phyloP scores from a whole-genome alignment of 1,284 basidiomycete species.

The Athelia psychrophila region DNA sequence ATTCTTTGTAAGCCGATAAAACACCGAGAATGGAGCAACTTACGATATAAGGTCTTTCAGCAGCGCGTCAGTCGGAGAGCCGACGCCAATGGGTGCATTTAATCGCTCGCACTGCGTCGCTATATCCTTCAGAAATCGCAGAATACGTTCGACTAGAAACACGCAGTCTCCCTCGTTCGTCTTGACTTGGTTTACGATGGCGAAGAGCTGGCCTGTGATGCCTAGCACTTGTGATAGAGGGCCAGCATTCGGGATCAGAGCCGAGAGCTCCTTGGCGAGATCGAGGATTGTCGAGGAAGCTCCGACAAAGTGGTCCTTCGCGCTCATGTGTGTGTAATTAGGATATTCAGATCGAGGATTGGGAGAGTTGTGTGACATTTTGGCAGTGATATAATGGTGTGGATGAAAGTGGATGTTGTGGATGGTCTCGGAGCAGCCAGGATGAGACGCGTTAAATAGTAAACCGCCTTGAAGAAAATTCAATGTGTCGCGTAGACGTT shows the following conservation, averaged over 20 bases:
- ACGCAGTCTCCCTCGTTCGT: not conserved
- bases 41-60: too few relatives aligned
- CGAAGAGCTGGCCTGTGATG: not conserved
- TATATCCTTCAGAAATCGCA: not conserved
- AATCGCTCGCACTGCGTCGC: not conserved
- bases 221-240: not conserved
- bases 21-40: too few relatives aligned
- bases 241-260: not conserved
- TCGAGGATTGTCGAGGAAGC: not conserved
- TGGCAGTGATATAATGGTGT: too few relatives aligned
- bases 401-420: too few relatives aligned
- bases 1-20: too few relatives aligned
- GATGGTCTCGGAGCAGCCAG: too few relatives aligned
- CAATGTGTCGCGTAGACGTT: too few relatives aligned
- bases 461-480: too few relatives aligned
- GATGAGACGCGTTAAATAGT: too few relatives aligned
- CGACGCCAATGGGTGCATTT: not conserved
- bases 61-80: too few relatives aligned
- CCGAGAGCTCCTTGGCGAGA: not conserved
- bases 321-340: not conserved
- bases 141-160: not conserved
- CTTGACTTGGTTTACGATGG: not conserved
- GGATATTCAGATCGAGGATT: too few relatives aligned
- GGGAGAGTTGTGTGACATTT: too few relatives aligned
- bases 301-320: not conserved